Conservation (phyloP, 139 green algal genomes). For the Chlorella sp. region DNA sequence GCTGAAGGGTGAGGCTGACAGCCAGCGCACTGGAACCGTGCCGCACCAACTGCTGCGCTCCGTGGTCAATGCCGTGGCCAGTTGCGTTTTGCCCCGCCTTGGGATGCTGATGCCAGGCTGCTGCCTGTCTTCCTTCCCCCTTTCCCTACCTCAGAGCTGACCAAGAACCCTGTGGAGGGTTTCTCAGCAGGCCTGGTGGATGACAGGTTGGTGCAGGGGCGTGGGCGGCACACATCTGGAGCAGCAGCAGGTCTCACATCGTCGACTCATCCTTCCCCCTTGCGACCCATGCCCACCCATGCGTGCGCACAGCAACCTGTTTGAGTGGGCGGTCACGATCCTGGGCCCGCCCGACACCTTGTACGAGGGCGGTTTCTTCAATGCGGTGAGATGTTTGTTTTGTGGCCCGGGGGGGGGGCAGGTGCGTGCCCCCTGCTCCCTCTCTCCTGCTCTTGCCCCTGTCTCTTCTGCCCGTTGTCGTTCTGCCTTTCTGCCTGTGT, state of each 20-base stretch:
- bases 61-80: neutral
- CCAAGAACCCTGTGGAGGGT: conserved; percentile 95
- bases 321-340: conserved; percentile 98
- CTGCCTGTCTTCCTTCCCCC: neutral
- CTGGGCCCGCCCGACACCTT: conserved; percentile 98
- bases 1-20: conserved; percentile 79
- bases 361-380: conserved; percentile 99
- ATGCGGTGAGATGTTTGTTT: conserved; percentile 50
- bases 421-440: neutral
- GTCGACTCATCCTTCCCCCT: too few relatives aligned
- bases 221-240: too few relatives aligned
- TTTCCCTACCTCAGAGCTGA: conserved; percentile 82
- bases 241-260: too few relatives aligned
- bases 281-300: neutral
- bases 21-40: neutral
- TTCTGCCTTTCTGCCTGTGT: neutral
- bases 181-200: conserved; percentile 98
- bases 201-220: conserved; percentile 80
- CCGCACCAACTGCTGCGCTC: neutral
- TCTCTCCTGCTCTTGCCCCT: neutral
- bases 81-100: neutral
- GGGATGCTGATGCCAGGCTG: neutral
- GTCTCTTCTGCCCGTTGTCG: too few relatives aligned
- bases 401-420: neutral
- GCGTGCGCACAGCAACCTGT: conserved; percentile 80